Evolutionary conservation across 2,329 filamentous ascomycete species (phyloP).

Genomic region (Pyrenophora tritici-repentis): DNA sequence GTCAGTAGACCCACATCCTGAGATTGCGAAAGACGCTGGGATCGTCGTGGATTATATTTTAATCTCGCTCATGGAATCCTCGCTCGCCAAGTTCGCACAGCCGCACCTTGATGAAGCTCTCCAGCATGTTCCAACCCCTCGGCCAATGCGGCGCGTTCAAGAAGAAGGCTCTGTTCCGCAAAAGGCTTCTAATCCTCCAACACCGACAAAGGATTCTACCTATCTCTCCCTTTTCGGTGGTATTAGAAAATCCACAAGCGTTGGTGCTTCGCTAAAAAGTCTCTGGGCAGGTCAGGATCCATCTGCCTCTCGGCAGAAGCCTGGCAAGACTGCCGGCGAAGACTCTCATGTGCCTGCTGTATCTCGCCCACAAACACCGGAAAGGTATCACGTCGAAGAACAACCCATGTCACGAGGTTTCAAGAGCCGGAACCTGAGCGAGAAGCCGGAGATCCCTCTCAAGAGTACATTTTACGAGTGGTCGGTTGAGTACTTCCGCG

Average conservation of each 20-base stretch:
- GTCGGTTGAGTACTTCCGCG: constrained; percentile 96
- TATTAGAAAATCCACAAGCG: constrained; percentile 66
- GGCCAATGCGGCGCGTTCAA: constrained; percentile 47
- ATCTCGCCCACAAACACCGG: constrained; percentile 66
- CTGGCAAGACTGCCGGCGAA: constrained; percentile 55
- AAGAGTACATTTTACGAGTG: constrained; percentile 87
- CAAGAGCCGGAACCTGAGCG: constrained; percentile 63
- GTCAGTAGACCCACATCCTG: constrained; percentile 91
- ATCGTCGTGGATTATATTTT: constrained; percentile 88
- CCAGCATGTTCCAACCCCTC: constrained; percentile 50
- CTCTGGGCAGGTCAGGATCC: constrained; percentile 54
- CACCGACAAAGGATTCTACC: constrained; percentile 60
- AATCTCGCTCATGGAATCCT: constrained; percentile 75
- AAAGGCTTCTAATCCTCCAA: constrained; percentile 52
- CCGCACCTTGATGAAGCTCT: constrained; percentile 74
- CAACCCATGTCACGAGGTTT: constrained; percentile 82
- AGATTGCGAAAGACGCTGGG: constrained; percentile 83
- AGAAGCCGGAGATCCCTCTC: constrained; percentile 71
- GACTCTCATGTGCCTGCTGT: constrained; percentile 72
- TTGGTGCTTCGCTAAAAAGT: constrained; percentile 67
- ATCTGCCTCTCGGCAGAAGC: constrained; percentile 34
- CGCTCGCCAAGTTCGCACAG: constrained; percentile 72
- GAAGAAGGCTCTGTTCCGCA: constrained; percentile 48
- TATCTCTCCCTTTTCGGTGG: constrained; percentile 62
- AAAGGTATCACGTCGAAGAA: constrained; percentile 71